Evolutionary conservation across 108 stramenopile species (phyloP).

Genomic region (Nitzschia palea): DNA sequence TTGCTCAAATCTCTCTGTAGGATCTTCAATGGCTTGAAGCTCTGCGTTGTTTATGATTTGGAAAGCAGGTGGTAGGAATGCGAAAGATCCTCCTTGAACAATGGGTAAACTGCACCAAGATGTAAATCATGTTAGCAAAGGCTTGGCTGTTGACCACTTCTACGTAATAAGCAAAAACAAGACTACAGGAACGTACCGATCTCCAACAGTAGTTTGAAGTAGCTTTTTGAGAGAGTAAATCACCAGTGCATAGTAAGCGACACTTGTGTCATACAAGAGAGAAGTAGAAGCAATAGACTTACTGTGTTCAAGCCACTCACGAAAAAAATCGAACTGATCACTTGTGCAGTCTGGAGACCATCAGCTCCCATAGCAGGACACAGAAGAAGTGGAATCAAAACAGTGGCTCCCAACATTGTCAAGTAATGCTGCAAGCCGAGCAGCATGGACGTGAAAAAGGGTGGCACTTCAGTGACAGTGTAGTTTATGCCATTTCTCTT

Average conservation of each 20-base stretch:
- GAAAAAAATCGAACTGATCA: slow-evolving; percentile 31
- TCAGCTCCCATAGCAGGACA: slow-evolving; percentile 37
- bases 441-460: slow-evolving; percentile 17
- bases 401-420: slow-evolving; percentile 34
- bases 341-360: slow-evolving; percentile 29
- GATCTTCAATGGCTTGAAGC: slow-evolving; percentile 29
- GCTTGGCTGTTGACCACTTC: neutral
- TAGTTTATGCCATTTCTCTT: slow-evolving; percentile 30
- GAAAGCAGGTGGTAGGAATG: slow-evolving; percentile 29
- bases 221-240: neutral
- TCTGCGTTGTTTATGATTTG: slow-evolving; percentile 27
- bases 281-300: neutral
- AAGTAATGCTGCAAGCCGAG: slow-evolving; percentile 35
- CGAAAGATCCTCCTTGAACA: slow-evolving; percentile 33
- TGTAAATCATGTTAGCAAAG: neutral
- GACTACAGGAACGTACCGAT: slow-evolving; percentile 15
- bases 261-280: neutral
- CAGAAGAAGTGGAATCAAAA: slow-evolving; percentile 27
- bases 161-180: too few species aligned
- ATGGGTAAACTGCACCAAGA: slow-evolving; percentile 26
- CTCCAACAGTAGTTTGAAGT: slow-evolving; percentile 37
- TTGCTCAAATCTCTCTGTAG: slow-evolving; percentile 20
- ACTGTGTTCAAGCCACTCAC: slow-evolving; percentile 34
- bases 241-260: neutral
- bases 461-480: slow-evolving; percentile 34